These are phyloP conservation scores for Heliosperma pusillum DNA, from an alignment of 148 eudicot species.

Conservation along the genomic window DNA sequence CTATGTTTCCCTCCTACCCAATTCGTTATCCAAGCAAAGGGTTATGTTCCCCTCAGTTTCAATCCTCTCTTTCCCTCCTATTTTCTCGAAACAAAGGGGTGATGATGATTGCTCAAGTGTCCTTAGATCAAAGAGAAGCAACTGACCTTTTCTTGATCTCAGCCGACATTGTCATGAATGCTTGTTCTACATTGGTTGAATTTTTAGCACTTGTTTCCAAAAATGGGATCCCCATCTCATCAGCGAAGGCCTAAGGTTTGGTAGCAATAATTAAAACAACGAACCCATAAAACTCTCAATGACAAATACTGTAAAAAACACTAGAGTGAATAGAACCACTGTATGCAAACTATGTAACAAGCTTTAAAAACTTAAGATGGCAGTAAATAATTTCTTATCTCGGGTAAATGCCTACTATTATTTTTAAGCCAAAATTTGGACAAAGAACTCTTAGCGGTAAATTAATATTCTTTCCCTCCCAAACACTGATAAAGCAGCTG, in stretches of 20 bases:
- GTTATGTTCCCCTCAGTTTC: background rate
- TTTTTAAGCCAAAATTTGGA: background rate
- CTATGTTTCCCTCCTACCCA: too few relatives aligned
- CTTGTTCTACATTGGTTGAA: conserved; percentile 44
- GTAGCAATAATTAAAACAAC: background rate
- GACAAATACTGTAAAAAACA: background rate
- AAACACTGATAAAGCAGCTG: too few relatives aligned
- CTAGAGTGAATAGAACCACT: background rate
- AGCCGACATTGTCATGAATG: conserved; percentile 48
- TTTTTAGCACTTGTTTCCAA: conserved; percentile 52
- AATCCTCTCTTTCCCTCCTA: background rate
- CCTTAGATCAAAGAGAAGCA: background rate
- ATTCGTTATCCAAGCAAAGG: background rate
- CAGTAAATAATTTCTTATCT: background rate
- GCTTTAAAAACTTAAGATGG: background rate
- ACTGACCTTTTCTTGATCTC: conserved; percentile 45
- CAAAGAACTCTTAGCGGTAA: background rate
- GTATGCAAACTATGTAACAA: background rate
- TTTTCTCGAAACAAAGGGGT: too few relatives aligned
- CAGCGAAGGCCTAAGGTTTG: conserved; percentile 37
- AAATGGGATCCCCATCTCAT: conserved; percentile 51
- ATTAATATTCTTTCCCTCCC: too few relatives aligned
- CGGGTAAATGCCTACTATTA: background rate
- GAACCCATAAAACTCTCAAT: background rate
- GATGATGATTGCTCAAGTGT: background rate